Evolutionary conservation across 164 flowering plant species (phyloP).

Genomic region (Tinospora cordifolia): DNA sequence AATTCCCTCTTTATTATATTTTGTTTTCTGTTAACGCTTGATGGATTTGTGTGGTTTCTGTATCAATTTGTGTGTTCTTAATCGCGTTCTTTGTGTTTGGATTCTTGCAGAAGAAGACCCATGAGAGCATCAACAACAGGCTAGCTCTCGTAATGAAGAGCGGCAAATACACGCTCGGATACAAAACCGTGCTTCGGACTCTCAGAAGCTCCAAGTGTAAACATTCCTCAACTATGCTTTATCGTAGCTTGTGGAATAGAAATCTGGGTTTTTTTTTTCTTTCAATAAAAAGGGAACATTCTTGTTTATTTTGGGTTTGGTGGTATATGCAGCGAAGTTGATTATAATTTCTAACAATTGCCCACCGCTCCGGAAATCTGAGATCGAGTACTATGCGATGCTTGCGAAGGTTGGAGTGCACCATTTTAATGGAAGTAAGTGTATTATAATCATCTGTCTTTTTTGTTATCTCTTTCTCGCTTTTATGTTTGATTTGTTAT

Average conservation of each 20-base stretch:
- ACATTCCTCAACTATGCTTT: neutral
- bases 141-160: conserved; percentile 82
- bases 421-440: conserved; percentile 29
- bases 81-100: neutral
- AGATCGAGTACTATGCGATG: conserved; percentile 30
- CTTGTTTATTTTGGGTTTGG: neutral
- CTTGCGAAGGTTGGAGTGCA: conserved; percentile 26
- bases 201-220: conserved; percentile 26
- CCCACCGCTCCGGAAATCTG: conserved; percentile 27
- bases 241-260: neutral
- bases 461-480: no score
- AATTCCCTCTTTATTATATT: neutral
- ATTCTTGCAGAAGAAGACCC: conserved; percentile 61
- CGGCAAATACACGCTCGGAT: conserved; percentile 44
- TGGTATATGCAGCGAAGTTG: conserved; percentile 14
- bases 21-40: neutral
- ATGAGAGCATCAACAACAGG: conserved; percentile 78
- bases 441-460: neutral
- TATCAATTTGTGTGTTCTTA: neutral
- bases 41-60: neutral
- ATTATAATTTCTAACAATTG: conserved; percentile 25
- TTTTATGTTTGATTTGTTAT: no score
- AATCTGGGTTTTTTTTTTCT: neutral
- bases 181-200: conserved; percentile 23
- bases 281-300: no score